A percentile compares a stretch with the other conserved stretches of the same genome.
Conservation (phyloP, 495 filamentous ascomycete genomes). For the Pyrenula massariospora region DNA sequence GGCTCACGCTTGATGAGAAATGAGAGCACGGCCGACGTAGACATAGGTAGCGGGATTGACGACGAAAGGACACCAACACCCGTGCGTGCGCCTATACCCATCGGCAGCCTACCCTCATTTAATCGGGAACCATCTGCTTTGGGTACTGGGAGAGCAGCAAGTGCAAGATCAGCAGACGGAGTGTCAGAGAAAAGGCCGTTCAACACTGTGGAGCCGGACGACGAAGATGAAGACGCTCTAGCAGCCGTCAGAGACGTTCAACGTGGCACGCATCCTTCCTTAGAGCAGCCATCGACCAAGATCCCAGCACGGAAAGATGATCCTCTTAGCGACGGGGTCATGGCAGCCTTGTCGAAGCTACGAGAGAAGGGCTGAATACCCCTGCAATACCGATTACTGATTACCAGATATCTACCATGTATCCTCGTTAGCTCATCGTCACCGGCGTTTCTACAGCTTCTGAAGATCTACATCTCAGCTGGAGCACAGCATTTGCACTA, state of each 20-base stretch:
- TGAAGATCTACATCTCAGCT: no score
- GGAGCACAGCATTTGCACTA: no score
- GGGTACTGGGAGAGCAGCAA: slow-evolving; percentile 26
- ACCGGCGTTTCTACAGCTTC: no score
- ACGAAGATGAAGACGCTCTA: slow-evolving; percentile 36
- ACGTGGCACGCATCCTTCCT: neutral
- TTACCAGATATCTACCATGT: no score
- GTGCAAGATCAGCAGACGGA: slow-evolving; percentile 4
- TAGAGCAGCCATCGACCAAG: slow-evolving; percentile 5
- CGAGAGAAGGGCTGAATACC: slow-evolving; percentile 17
- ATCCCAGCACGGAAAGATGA: slow-evolving; percentile 16
- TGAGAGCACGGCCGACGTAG: slow-evolving; percentile 12
- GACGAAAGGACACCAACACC: slow-evolving; percentile 3
- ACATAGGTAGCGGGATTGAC: slow-evolving; percentile 10
- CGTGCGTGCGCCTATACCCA: slow-evolving; percentile 24
- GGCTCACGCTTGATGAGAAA: slow-evolving; percentile 19
- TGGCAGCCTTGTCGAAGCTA: slow-evolving; percentile 45
- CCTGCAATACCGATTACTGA: no score
- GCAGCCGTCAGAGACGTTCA: slow-evolving; percentile 32
- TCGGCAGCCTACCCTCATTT: slow-evolving; percentile 18
- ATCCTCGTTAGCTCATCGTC: no score
- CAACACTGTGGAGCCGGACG: neutral
- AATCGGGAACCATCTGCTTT: slow-evolving; percentile 18
- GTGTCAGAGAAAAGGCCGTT: neutral
- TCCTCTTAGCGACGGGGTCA: slow-evolving; percentile 37